Conservation (phyloP, 192 early-diverging fungal species). For the Coemansia sp. region DNA sequence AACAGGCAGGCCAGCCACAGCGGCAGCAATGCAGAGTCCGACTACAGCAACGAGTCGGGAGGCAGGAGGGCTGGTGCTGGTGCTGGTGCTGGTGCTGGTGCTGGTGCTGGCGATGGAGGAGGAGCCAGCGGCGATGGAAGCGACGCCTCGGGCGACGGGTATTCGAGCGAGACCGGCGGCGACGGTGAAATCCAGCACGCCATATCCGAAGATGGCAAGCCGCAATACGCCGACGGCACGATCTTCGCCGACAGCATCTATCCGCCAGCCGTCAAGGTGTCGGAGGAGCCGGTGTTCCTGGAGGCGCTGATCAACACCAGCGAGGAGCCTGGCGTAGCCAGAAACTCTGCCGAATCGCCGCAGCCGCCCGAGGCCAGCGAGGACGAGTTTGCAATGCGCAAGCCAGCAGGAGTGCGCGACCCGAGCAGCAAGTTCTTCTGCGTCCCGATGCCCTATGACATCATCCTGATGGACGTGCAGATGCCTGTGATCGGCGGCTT, state of each 20-base stretch:
- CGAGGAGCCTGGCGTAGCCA: background rate
- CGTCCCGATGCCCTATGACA: slow-evolving; percentile 55
- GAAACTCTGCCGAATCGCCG: background rate
- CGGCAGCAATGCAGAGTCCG: background rate
- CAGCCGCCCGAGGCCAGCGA: slow-evolving; percentile 9
- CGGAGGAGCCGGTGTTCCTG: slow-evolving; percentile 35
- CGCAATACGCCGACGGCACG: slow-evolving; percentile 41
- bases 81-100: background rate
- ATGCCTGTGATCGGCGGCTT: slow-evolving; percentile 92
- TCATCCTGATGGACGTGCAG: slow-evolving; percentile 87
- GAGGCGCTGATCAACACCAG: slow-evolving; percentile 28
- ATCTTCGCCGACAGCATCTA: slow-evolving; percentile 49
- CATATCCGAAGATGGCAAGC: background rate
- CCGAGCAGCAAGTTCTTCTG: slow-evolving; percentile 55
- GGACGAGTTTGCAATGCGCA: slow-evolving; percentile 24
- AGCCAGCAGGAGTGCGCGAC: slow-evolving; percentile 53
- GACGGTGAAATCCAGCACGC: background rate
- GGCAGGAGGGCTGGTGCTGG: background rate
- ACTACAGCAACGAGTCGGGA: background rate
- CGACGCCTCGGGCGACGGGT: background rate
- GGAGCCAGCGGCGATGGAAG: too few relatives aligned
- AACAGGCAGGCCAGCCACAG: background rate
- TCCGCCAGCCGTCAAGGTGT: slow-evolving; percentile 44
- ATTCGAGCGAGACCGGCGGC: background rate
- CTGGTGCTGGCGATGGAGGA: background rate